These are phyloP conservation scores for Exidia glandulosa DNA, from an alignment of 768 basidiomycete species.

Conservation along the genomic window DNA sequence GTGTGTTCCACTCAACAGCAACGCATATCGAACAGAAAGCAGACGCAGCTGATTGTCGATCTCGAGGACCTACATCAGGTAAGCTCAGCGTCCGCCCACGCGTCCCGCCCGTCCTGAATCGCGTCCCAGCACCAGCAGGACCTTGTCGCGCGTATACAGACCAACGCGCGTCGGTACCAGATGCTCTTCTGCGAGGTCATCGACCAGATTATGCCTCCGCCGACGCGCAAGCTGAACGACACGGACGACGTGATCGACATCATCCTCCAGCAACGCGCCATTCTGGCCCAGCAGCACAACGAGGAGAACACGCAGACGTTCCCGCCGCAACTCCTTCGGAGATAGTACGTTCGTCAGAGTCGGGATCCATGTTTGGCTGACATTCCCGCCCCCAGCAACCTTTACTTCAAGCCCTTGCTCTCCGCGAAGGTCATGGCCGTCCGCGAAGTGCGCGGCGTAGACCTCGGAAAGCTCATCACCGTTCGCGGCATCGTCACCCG, in stretches of 20 bases:
- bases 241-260: constrained; percentile 95
- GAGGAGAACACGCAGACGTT: constrained; percentile 64
- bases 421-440: constrained; percentile 56
- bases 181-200: constrained; percentile 81
- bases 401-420: constrained; percentile 86
- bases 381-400: constrained; percentile 44
- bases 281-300: constrained; percentile 76
- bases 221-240: constrained; percentile 82
- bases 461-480: constrained; percentile 89
- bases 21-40: constrained; percentile 87
- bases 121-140: constrained; percentile 54
- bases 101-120: neutral
- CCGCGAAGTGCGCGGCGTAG: constrained; percentile 73
- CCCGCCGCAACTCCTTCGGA: constrained; percentile 80
- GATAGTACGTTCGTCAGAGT: constrained; percentile 68
- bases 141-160: constrained; percentile 66
- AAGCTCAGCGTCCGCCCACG: constrained; percentile 12
- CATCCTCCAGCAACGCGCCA: constrained; percentile 85
- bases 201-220: constrained; percentile 79
- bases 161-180: constrained; percentile 85
- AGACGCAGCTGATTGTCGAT: constrained; percentile 80
- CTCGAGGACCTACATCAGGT: constrained; percentile 79
- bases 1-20: constrained; percentile 39
- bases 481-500: constrained; percentile 97
- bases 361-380: neutral